Evolutionary conservation across 768 basidiomycete genomes (phyloP).

Genomic region (Pisolithus sp.): DNA sequence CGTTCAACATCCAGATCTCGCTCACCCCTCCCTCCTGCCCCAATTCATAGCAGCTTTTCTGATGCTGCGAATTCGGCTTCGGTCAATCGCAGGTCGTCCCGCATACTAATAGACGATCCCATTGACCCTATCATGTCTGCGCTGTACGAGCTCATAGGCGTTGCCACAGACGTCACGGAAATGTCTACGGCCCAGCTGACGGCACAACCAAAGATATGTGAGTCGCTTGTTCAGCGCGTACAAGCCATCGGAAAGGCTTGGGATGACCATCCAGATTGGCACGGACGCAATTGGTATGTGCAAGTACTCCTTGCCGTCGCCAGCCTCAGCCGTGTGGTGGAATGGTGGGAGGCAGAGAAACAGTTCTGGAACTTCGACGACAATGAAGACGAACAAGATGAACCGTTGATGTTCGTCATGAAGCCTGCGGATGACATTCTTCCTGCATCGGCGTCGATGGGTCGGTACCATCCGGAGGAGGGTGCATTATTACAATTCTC

Average conservation of each 20-base stretch:
- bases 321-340: slow-evolving; percentile 91
- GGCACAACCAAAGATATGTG: slow-evolving; percentile 76
- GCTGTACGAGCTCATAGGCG: slow-evolving; percentile 85
- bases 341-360: slow-evolving; percentile 99
- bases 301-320: slow-evolving; percentile 94
- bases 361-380: slow-evolving; percentile 99
- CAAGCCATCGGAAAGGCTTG: slow-evolving; percentile 90
- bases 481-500: slow-evolving; percentile 31
- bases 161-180: slow-evolving; percentile 91
- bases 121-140: slow-evolving; percentile 85
- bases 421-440: slow-evolving; percentile 71
- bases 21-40: slow-evolving; percentile 76
- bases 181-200: slow-evolving; percentile 85
- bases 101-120: slow-evolving; percentile 79
- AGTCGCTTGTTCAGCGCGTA: slow-evolving; percentile 81
- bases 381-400: slow-evolving; percentile 83
- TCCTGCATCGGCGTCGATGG: slow-evolving; percentile 34
- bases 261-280: slow-evolving; percentile 98
- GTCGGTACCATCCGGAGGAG: slow-evolving; percentile 27
- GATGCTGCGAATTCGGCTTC: slow-evolving; percentile 39
- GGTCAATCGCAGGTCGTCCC: slow-evolving; percentile 69
- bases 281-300: slow-evolving; percentile 96
- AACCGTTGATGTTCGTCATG: slow-evolving; percentile 88
- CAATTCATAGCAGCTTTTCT: slow-evolving; percentile 60
- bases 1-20: slow-evolving; percentile 93